A percentile compares a stretch with the other conserved stretches of the same genome.
phyloP scores from a whole-genome alignment of 768 basidiomycete species.

The Lactifluus subvellereus region DNA sequence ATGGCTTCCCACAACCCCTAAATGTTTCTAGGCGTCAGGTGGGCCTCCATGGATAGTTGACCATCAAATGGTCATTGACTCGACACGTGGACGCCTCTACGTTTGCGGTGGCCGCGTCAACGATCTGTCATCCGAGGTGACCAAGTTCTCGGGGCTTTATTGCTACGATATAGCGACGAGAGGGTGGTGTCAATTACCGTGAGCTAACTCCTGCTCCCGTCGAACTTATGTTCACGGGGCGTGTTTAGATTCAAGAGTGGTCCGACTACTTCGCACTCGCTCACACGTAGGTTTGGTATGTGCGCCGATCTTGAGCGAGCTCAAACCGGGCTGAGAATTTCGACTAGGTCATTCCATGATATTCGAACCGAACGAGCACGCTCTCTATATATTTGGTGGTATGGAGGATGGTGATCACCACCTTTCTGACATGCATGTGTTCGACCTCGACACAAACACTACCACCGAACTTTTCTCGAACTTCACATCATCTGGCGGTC shows the following conservation, averaged over 20 bases:
- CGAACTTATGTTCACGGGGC: neutral
- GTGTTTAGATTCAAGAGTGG: conserved; percentile 25
- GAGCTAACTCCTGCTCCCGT: conserved; percentile 28
- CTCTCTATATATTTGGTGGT: conserved; percentile 69
- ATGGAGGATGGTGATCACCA: conserved; percentile 55
- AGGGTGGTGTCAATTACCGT: conserved; percentile 69
- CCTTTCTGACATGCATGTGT: conserved; percentile 72
- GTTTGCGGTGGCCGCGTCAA: conserved; percentile 72
- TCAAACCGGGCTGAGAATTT: neutral
- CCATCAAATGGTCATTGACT: conserved; percentile 77
- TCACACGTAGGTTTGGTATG: conserved; percentile 59
- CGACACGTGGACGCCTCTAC: conserved; percentile 63
- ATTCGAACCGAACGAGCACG: conserved; percentile 51
- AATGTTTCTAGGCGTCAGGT: conserved; percentile 43
- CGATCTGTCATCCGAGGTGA: conserved; percentile 53
- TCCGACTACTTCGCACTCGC: conserved; percentile 34
- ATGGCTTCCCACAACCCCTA: neutral
- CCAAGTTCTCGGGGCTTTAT: conserved; percentile 67
- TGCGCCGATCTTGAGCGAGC: neutral
- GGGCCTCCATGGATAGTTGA: conserved; percentile 74
- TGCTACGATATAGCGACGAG: conserved; percentile 60
- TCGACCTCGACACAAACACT: conserved; percentile 53
- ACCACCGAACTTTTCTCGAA: conserved; percentile 59
- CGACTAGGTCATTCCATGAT: conserved; percentile 74
- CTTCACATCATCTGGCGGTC: conserved; percentile 55